Base-by-base conservation (phyloP, 257 asterid genomes). In the Plantago elongata region DNA sequence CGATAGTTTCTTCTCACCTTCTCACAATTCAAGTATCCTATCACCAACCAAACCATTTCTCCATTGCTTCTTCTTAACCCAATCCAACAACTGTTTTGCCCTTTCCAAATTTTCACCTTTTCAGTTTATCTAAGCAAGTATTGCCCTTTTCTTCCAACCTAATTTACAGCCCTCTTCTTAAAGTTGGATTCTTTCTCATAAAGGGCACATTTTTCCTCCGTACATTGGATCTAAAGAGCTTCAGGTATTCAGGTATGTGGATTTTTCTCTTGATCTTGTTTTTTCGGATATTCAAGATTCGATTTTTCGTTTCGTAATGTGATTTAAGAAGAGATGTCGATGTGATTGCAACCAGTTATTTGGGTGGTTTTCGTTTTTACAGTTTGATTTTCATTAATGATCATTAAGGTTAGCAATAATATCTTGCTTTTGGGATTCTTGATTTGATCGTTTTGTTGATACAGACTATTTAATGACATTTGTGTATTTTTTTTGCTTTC, bases 1-100 rank as follows among this genome's bases (percentile, higher is more conserved):
- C 45, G 88, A 79, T 52, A 83, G 78, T 64, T 56, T 62, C 80
- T 27, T 77, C 73, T 58, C 56, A 79, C 83, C 90, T 74, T 72
- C 38, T 43, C 58, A 66, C 66, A 74, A 73, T 62, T 60, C 49
- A 69, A 34, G 8, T 34, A 34, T 34, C 81, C 61, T 61, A 44
- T 2, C 62, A 75, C 75, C 88, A 74, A 68, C 83, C 79, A 22
- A 15, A 30, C 42, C 18, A 49, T 12, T 11, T 4, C 51, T 38
- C 22, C 48, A 18, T 72, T 40, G 62, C 55, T 62, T 61, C 48
- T 38, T 22, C 27, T 22, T 22, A 22, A 22, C 27, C 27, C 64
- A 13, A 71, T 60, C 52, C 60, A 18, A 17, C 7, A 5, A 49
- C 64, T 55, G 44, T 40, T 30, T 52, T 34, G 42, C 58, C 62